These are phyloP conservation scores for Flaveria trinervia DNA, from an alignment of 129 eudicot genomes.

Conservation along the genomic window DNA sequence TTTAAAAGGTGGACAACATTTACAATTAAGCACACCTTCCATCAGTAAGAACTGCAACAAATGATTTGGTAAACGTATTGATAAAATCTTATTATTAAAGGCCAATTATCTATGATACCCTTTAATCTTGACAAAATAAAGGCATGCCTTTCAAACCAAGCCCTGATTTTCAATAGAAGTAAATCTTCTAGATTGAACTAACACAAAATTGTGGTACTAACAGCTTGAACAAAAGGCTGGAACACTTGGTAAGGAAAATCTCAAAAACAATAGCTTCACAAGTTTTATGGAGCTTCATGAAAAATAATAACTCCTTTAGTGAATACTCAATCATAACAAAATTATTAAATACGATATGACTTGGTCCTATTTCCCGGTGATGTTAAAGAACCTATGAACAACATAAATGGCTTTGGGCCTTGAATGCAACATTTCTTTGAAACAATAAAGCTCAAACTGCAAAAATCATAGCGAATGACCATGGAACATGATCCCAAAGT, in stretches of 20 bases:
- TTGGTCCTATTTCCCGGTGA: neutral
- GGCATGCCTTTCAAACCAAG: neutral
- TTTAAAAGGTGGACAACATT: neutral
- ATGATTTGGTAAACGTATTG: neutral
- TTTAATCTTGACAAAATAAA: constrained; percentile 8
- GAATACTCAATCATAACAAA: neutral
- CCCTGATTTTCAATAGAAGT: constrained; percentile 11
- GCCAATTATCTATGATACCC: constrained; percentile 7
- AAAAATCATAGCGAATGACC: neutral
- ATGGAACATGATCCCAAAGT: neutral
- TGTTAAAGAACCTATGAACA: neutral
- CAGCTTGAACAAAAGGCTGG: neutral
- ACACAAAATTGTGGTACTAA: neutral
- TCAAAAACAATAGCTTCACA: neutral
- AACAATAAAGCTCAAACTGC: neutral
- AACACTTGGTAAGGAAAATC: neutral
- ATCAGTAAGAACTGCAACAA: neutral
- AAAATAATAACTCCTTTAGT: neutral
- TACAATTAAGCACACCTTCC: neutral
- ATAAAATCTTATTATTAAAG: neutral
- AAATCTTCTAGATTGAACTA: neutral
- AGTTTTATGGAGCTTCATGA: neutral
- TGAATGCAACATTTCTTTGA: neutral
- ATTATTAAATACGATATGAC: neutral
- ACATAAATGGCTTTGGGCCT: neutral